Conservation (phyloP, 169 alveolate species). For the Prorocentrum cordatum region DNA sequence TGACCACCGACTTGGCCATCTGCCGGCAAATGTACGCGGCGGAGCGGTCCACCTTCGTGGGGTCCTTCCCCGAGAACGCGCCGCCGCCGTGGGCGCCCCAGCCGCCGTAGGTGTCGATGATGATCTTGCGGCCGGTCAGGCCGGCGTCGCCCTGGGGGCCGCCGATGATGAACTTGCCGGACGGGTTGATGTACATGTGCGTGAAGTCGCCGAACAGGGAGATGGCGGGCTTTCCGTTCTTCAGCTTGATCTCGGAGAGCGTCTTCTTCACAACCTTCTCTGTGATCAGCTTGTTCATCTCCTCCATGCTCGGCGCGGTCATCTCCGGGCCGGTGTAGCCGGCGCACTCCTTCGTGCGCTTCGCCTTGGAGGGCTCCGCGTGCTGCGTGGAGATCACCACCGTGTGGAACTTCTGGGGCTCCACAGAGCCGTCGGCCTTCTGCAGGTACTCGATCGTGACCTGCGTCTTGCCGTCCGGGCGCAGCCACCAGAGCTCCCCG, state of each 20-base stretch:
- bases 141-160: constrained; percentile 67
- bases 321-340: constrained; percentile 40
- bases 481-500: constrained; percentile 85
- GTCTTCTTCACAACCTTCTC: constrained; percentile 90
- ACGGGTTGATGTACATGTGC: constrained; percentile 90
- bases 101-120: constrained; percentile 98
- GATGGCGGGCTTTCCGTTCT: constrained; percentile 40
- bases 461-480: constrained; percentile 99
- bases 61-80: constrained; percentile 99
- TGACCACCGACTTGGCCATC: constrained; percentile 97
- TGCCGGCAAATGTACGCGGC: constrained; percentile 98
- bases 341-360: constrained; percentile 36
- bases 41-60: constrained; percentile 98
- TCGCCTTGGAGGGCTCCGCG: constrained; percentile 42
- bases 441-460: constrained; percentile 84
- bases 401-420: constrained; percentile 90
- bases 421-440: constrained; percentile 79
- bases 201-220: constrained; percentile 84
- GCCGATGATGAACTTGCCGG: constrained; percentile 82
- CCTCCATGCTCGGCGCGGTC: constrained; percentile 62
- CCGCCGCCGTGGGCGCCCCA: constrained; percentile 99
- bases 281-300: constrained; percentile 78
- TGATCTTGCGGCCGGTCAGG: constrained; percentile 87
- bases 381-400: constrained; percentile 79
- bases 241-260: constrained; percentile 85